A percentile compares a stretch with the other conserved stretches of the same genome.
Evolutionary conservation across 768 basidiomycete species (phyloP).

Genomic region (Russula earlei): DNA sequence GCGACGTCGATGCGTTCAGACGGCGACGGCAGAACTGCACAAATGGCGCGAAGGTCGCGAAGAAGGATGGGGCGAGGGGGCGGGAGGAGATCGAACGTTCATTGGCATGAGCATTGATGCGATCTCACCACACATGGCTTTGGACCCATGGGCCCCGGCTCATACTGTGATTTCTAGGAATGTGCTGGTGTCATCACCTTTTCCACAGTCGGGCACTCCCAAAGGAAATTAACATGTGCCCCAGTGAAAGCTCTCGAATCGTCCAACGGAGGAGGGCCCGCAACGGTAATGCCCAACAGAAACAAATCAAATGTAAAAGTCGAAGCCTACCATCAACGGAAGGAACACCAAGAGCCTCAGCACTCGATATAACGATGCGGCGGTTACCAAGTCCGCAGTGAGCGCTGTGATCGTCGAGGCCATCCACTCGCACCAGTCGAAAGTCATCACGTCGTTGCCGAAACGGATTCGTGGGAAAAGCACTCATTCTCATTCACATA

Average conservation of each 20-base stretch:
- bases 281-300: neutral
- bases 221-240: neutral
- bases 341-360: too few species aligned
- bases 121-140: neutral
- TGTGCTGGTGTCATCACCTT: neutral
- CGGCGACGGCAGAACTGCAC: slow-evolving; percentile 24
- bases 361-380: neutral
- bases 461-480: slow-evolving; percentile 51
- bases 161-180: neutral
- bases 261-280: too few species aligned
- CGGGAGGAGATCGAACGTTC: slow-evolving; percentile 45
- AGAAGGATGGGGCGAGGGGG: slow-evolving; percentile 30
- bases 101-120: slow-evolving; percentile 39
- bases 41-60: slow-evolving; percentile 24
- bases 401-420: slow-evolving; percentile 14
- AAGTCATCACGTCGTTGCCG: slow-evolving; percentile 4
- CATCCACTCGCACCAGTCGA: slow-evolving; percentile 13
- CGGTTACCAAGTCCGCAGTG: neutral
- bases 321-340: neutral
- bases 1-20: slow-evolving; percentile 52
- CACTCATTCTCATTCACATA: slow-evolving; percentile 49
- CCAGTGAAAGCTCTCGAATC: neutral
- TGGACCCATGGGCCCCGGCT: neutral
- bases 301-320: slow-evolving; percentile 3
- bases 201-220: neutral